A percentile compares a stretch with the other conserved stretches of the same genome.
Evolutionary conservation across 306 rosid genomes (phyloP).

Genomic region (Citrullus mucosospermus): DNA sequence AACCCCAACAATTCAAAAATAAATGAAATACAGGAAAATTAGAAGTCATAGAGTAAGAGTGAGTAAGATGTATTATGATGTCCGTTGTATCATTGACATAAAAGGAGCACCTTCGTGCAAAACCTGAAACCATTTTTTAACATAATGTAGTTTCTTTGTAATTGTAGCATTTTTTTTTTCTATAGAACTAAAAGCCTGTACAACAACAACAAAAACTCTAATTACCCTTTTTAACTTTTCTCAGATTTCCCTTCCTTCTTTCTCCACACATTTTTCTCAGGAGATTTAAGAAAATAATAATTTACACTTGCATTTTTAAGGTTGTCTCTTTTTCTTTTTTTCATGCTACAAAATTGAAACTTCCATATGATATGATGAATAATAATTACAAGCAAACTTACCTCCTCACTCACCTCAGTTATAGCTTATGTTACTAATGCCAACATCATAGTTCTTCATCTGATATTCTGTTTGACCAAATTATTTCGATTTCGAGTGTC

Average conservation of each 20-base stretch:
- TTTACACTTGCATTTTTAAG: constrained; percentile 52
- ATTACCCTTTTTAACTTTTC: constrained; percentile 12
- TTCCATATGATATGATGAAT: constrained; percentile 13
- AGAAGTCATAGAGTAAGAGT: background rate
- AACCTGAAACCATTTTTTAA: constrained; percentile 13
- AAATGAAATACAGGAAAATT: background rate
- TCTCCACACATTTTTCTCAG: background rate
- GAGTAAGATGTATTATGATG: background rate
- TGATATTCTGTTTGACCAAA: constrained; percentile 81
- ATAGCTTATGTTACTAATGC: background rate
- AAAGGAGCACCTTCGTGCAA: constrained; percentile 3
- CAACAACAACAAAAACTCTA: constrained; percentile 30
- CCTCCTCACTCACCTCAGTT: background rate
- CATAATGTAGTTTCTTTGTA: constrained; percentile 19
- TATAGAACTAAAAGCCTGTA: constrained; percentile 43
- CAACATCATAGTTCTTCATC: constrained; percentile 40
- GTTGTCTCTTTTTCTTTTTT: background rate
- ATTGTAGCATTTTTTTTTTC: constrained; percentile 24
- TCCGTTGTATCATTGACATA: background rate
- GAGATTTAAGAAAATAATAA: constrained; percentile 17
- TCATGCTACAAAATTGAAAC: constrained; percentile 57
- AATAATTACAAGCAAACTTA: constrained; percentile 39
- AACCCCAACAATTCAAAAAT: background rate
- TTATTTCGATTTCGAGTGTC: constrained; percentile 78
- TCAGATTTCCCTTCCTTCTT: constrained; percentile 10